Evolutionary conservation across 163 green algal species (phyloP).

Genomic region (Scenedesmus sp.): DNA sequence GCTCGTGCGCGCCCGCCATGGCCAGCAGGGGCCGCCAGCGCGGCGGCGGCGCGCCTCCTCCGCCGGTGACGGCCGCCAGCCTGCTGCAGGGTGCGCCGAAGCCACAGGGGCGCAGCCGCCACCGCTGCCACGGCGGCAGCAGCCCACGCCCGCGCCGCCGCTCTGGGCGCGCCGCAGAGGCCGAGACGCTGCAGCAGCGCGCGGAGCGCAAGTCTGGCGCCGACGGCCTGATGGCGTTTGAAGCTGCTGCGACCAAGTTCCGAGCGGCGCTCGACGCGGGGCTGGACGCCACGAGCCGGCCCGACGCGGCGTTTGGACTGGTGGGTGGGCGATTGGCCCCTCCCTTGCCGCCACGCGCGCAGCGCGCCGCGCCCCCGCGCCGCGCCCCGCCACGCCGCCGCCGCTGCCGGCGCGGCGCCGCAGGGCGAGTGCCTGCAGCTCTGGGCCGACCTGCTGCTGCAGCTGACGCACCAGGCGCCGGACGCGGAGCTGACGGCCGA

Average conservation of each 20-base stretch:
- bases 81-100: too few relatives aligned
- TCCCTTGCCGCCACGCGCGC: neutral
- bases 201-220: slow-evolving; percentile 49
- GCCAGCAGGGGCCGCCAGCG: too few relatives aligned
- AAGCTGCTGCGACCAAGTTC: slow-evolving; percentile 45
- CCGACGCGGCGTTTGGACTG: slow-evolving; percentile 35
- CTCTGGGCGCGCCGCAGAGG: slow-evolving; percentile 32
- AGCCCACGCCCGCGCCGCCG: too few relatives aligned
- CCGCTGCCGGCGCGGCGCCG: neutral
- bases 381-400: neutral
- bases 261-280: neutral
- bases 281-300: neutral
- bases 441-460: slow-evolving; percentile 14
- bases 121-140: too few relatives aligned
- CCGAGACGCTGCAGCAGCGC: slow-evolving; percentile 53
- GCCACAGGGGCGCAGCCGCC: too few relatives aligned
- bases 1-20: too few relatives aligned
- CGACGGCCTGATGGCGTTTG: slow-evolving; percentile 37
- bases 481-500: slow-evolving; percentile 40
- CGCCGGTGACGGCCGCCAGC: too few relatives aligned
- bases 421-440: slow-evolving; percentile 52
- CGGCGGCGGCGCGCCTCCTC: too few relatives aligned
- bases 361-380: neutral
- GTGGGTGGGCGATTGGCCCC: slow-evolving; percentile 4
- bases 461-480: slow-evolving; percentile 33